Base-by-base conservation (phyloP, 352 stramenopile genomes). In the Proteromonas lacertae region DNA sequence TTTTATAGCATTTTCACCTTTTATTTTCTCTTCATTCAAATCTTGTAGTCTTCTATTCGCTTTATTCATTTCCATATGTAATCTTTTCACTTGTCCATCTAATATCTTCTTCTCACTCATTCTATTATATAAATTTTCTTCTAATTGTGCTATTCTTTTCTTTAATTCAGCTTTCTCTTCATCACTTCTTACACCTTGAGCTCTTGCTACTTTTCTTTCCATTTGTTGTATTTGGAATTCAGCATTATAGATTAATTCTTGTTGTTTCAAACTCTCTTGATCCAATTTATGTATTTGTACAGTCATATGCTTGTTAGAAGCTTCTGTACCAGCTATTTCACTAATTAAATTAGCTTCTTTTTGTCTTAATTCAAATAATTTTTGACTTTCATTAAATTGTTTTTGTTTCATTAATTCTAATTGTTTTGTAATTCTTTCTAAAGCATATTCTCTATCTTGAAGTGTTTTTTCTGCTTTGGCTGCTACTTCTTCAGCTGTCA, bases 191-290 rank as follows among this genome's bases (percentile, higher is more conserved):
- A 89, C 71, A 3, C 77, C 79, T 25, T 74, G 34, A 34, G 25
- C 36, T 16, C 36, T 20, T 23, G 36, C 36, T 17, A 91, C 66
- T 42, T 88, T 89, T 30, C 70, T 64, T 52, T 91, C 74, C 58
- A 90, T 87, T 47, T 86, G 70, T 48, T 91, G 73, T 42, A 91
- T 88, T 55, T 92, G 70, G 50, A 91, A 92, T 52, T 90, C 79
- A 32, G 72, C 73, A 47, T 82, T 87, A 50, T 91, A 90, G 35
- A 92, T 55, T 5, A 92, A 55, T 53, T 91, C 77, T 41, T 87
- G 63, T 46, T 93, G 79, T 0, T 66, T 58, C 21, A 77, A 51
- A 22, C 60, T 53, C 32, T 87, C 69, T 19, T 60, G 53, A 35
- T 90, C 78, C 0, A 92, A 59, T n/a, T 66, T 40, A 44, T 71